A percentile compares a stretch with the other conserved stretches of the same genome.
phyloP scores from a whole-genome alignment of 2,329 filamentous ascomycete species.

The Annulohypoxylon truncatum region DNA sequence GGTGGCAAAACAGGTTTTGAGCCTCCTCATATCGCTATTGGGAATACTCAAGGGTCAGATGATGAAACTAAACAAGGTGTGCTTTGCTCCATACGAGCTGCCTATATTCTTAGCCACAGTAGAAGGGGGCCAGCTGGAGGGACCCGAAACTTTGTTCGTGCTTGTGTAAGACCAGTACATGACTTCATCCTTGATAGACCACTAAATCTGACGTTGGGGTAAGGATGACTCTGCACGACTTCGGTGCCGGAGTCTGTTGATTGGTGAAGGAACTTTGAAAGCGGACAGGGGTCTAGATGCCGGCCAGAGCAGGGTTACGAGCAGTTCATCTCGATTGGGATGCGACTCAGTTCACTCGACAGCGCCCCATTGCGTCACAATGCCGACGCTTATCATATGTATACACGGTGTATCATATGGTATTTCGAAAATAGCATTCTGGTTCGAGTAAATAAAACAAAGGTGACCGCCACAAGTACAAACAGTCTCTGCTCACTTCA shows the following conservation, averaged over 20 bases:
- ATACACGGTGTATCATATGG: slow-evolving; percentile 10
- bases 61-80: slow-evolving; percentile 27
- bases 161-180: slow-evolving; percentile 15
- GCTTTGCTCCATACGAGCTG: slow-evolving; percentile 13
- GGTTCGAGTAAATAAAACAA: slow-evolving; percentile 41
- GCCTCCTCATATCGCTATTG: slow-evolving; percentile 17
- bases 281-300: slow-evolving; percentile 26
- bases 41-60: slow-evolving; percentile 8
- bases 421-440: slow-evolving; percentile 16
- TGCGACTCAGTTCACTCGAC: slow-evolving; percentile 32
- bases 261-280: slow-evolving; percentile 9
- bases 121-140: background rate
- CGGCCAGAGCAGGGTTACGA: slow-evolving; percentile 15
- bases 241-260: slow-evolving; percentile 7
- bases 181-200: slow-evolving; percentile 22
- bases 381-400: slow-evolving; percentile 16
- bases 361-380: slow-evolving; percentile 38
- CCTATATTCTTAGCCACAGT: slow-evolving; percentile 24
- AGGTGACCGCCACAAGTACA: slow-evolving; percentile 7
- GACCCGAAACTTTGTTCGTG: background rate
- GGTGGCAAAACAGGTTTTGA: slow-evolving; percentile 40
- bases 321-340: slow-evolving; percentile 23
- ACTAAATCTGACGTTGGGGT: background rate
- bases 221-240: slow-evolving; percentile 1
- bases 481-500: background rate